Conservation (phyloP, 345 rosid genomes). For the Lepidium sativum region DNA sequence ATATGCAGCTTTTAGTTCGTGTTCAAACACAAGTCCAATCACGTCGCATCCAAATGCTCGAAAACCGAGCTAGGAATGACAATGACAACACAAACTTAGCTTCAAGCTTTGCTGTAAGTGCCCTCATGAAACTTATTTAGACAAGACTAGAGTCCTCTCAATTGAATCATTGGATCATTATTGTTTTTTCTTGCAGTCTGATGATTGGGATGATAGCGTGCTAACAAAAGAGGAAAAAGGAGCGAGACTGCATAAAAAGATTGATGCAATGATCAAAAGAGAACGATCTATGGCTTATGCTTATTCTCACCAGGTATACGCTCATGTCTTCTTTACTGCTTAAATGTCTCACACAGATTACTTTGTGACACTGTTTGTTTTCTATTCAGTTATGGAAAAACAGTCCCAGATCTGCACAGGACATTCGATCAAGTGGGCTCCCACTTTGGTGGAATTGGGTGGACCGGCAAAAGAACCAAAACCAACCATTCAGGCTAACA, state of each 20-base stretch:
- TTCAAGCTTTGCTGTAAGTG: constrained; percentile 32
- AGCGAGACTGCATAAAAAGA: constrained; percentile 65
- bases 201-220: constrained; percentile 81
- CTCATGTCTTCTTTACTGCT: not conserved
- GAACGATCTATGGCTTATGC: constrained; percentile 93
- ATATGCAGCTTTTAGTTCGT: constrained; percentile 88
- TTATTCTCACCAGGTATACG: constrained; percentile 70
- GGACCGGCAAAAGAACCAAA: constrained; percentile 52
- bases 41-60: constrained; percentile 83
- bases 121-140: not conserved
- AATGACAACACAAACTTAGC: constrained; percentile 44
- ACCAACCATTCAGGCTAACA: constrained; percentile 24
- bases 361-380: not conserved
- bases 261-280: constrained; percentile 71
- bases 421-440: constrained; percentile 49
- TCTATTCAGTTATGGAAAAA: constrained; percentile 48
- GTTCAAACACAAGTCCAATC: constrained; percentile 96
- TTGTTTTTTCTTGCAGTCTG: constrained; percentile 36
- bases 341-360: not conserved
- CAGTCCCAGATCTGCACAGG: constrained; percentile 46
- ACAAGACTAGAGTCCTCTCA: not conserved
- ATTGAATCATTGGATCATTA: not conserved
- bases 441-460: constrained; percentile 99
- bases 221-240: constrained; percentile 74
- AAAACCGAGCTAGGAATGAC: constrained; percentile 60